phyloP scores from a whole-genome alignment of 805 yeast species.

The Torulaspora maleeae region DNA sequence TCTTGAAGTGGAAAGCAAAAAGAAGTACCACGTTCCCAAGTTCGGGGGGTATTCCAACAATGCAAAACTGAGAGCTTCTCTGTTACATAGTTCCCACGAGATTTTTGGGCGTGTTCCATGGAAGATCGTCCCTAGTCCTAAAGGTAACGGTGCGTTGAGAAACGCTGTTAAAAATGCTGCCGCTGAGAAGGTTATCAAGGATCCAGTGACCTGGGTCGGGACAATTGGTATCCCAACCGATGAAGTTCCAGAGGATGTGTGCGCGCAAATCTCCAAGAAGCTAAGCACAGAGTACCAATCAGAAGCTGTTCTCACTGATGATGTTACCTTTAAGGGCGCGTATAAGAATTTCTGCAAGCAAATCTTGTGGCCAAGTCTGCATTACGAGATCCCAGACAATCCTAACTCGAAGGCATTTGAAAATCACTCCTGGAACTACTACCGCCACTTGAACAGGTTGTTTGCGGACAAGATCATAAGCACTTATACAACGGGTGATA shows the following conservation, averaged over 20 bases:
- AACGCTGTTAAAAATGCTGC: constrained; percentile 73
- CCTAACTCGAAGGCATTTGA: constrained; percentile 92
- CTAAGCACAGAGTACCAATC: constrained; percentile 49
- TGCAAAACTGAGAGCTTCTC: constrained; percentile 40
- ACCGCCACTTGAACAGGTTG: constrained; percentile 65
- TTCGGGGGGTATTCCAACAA: constrained; percentile 74
- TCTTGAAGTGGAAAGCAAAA: constrained; percentile 20
- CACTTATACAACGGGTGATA: constrained; percentile 66
- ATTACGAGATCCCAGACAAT: constrained; percentile 91
- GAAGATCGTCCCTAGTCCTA: constrained; percentile 60
- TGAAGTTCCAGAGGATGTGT: constrained; percentile 56
- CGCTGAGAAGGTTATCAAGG: constrained; percentile 36
- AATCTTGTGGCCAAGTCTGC: constrained; percentile 92
- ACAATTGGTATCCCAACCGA: constrained; percentile 89
- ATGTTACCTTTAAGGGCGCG: constrained; percentile 81
- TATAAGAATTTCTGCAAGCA: constrained; percentile 90
- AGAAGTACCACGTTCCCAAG: constrained; percentile 37
- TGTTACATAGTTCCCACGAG: constrained; percentile 38
- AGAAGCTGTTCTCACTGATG: constrained; percentile 67
- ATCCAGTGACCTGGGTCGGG: constrained; percentile 72
- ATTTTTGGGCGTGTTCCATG: constrained; percentile 56
- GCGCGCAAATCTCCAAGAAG: constrained; percentile 46
- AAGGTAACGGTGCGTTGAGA: constrained; percentile 83
- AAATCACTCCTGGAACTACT: constrained; percentile 90
- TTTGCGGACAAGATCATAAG: constrained; percentile 73